Evolutionary conservation across 1,284 basidiomycete species (phyloP).

Genomic region (Malassezia psittaci): DNA sequence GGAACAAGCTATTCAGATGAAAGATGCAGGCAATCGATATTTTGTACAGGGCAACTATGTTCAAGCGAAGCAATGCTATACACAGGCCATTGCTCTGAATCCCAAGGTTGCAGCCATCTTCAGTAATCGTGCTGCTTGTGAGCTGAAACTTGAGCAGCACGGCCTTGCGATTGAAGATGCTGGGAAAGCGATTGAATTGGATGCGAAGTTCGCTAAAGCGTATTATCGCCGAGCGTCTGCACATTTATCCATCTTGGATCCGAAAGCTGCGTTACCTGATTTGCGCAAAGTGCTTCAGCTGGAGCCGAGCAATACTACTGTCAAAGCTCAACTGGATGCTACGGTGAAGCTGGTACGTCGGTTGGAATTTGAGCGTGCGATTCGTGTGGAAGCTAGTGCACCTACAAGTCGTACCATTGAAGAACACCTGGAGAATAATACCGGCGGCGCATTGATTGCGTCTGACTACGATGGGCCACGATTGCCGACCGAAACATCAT

Average conservation of each 20-base stretch:
- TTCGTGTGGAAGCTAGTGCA: constrained; percentile 32
- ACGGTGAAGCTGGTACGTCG: constrained; percentile 75
- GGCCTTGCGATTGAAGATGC: constrained; percentile 46
- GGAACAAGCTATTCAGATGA: constrained; percentile 22
- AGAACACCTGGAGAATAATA: constrained; percentile 31
- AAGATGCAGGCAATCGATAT: constrained; percentile 38
- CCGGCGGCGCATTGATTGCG: constrained; percentile 24
- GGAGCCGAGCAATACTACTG: constrained; percentile 75
- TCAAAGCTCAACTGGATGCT: constrained; percentile 68
- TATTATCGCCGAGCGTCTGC: constrained; percentile 86
- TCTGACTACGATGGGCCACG: constrained; percentile 35
- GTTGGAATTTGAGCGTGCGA: constrained; percentile 42
- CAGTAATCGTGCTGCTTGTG: constrained; percentile 44
- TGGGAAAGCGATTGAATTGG: constrained; percentile 70
- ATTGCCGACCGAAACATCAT: constrained; percentile 19
- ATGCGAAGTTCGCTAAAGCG: constrained; percentile 82
- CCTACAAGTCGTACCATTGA: constrained; percentile 29
- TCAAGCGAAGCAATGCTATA: constrained; percentile 37
- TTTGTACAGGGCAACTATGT: constrained; percentile 34
- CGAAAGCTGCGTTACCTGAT: constrained; percentile 39
- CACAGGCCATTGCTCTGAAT: constrained; percentile 35
- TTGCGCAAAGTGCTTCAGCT: constrained; percentile 57
- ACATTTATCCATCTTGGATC: constrained; percentile 68
- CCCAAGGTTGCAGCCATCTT: constrained; percentile 30
- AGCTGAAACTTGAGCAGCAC: constrained; percentile 46